phyloP scores from a whole-genome alignment of 345 rosid species.

The thale cress (Arabidopsis thaliana) region TAIR10.1 NC_003071.7:8520001-8520500 shows the following conservation, averaged over 20 bases:
- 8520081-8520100: no score
- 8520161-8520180: no score
- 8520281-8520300: not conserved
- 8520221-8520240: not conserved
- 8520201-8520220: not conserved
- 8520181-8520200: no score
- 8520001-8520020: constrained; percentile 79
- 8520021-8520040: constrained; percentile 30
- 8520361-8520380: not conserved
- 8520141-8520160: no score
- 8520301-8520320: not conserved
- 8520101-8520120: no score
- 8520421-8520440: not conserved
- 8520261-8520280: not conserved
- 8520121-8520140: no score
- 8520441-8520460: not conserved
- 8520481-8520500: no score
- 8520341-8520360: not conserved
- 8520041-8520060: constrained; percentile 1
- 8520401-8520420: not conserved
- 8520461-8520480: no score
- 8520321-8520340: not conserved
- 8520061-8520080: not conserved
- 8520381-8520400: not conserved
- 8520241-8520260: not conserved